Evolutionary conservation across 2,329 filamentous ascomycete genomes (phyloP), one percentile per base, ranked within the genome.

Genomic region (Neoarthrinium moseri): DNA sequence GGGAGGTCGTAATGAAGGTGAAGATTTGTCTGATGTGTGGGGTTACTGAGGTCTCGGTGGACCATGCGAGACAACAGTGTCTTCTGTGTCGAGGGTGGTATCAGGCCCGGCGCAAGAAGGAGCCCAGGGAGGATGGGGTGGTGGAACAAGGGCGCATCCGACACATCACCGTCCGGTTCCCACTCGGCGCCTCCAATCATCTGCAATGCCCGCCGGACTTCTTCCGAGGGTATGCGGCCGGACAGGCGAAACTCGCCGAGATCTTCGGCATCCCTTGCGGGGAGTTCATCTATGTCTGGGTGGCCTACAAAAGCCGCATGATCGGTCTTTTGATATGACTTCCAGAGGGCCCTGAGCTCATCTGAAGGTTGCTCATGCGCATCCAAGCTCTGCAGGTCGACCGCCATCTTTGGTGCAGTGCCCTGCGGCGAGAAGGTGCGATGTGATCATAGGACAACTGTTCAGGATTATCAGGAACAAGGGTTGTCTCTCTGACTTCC

Each of bases 1-100:
- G 80, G 74, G 5, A 95, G 64, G 24, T 83, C 62, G 65, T 92
- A 89, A 67, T 95, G 89, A 2, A 90, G 75, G 66, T 95, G 87
- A n/a, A 97, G 72, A 65, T 97, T 99, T 43, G 91, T 97, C 59
- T 87, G 80, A 63, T 97, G 91, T 4, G 71, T 63, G 3, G 83
- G 81, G 53, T 87, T 80, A 50, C 83, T 83, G 13, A 95, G 78
- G 63, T 95, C 87, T 20, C 74, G 78, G 67, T 95, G 89, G 23
- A 96, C 73, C 51, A 96, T 77, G 45, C 80, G 82, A 35, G 81
- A 81, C 5, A 97, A 75, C 3, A 97, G 74, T 29, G 72, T 68
- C 48, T 75, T 70, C 63, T 99, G 94, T 12, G 88, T 73, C 5
- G 70, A 58, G 13, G 80, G 76, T 4, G 91, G 85, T 8, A 97